Evolutionary conservation across 208 protist genomes (phyloP).

Genomic region (Leptomonas seymouri): DNA sequence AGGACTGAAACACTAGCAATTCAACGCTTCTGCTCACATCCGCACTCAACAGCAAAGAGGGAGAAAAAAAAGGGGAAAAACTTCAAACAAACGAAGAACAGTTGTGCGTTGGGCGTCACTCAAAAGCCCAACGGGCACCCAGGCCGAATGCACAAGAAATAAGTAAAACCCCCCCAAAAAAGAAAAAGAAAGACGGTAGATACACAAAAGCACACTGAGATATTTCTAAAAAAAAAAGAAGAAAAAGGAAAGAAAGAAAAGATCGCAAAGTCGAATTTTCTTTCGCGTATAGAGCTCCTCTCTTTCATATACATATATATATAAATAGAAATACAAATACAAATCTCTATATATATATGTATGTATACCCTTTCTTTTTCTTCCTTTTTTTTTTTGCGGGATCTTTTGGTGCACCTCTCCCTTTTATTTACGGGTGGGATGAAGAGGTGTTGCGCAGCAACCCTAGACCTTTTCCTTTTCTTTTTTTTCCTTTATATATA

Average conservation of each 20-base stretch:
- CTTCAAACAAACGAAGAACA: no score
- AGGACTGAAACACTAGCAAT: no score
- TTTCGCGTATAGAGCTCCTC: background rate
- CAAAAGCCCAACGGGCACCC: no score
- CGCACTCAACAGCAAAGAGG: background rate
- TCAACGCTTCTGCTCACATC: no score
- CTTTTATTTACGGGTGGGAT: no score
- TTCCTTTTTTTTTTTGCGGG: background rate
- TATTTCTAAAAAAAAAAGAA: conserved; percentile 8
- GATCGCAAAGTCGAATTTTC: background rate
- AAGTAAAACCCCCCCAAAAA: background rate
- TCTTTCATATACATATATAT: background rate
- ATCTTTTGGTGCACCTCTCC: no score
- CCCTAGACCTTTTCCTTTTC: no score
- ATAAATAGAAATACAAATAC: background rate
- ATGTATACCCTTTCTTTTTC: background rate
- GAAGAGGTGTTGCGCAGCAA: no score
- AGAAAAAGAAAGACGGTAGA: background rate
- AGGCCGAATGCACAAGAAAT: no score
- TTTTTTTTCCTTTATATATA: no score
- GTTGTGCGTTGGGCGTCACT: no score
- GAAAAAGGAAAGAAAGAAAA: conserved; percentile 6
- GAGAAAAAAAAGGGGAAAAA: conserved; percentile 4
- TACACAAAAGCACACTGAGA: background rate
- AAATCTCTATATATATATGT: background rate